Evolutionary conservation across 345 rosid genomes (phyloP).

Genomic region (Crucihimalaya himalaica): DNA sequence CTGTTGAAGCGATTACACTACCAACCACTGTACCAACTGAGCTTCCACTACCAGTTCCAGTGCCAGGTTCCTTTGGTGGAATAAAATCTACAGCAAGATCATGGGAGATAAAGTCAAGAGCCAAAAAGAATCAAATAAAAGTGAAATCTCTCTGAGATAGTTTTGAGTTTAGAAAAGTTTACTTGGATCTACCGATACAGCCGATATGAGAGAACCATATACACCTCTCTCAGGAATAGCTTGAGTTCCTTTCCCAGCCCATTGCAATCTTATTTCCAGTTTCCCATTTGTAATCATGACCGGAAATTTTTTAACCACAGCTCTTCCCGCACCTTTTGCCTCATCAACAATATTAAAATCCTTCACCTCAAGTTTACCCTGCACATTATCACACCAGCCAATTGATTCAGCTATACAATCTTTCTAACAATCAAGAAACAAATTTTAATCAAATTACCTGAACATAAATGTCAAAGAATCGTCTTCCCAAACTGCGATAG

Average conservation of each 20-base stretch:
- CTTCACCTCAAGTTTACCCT: constrained; percentile 53
- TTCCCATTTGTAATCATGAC: constrained; percentile 37
- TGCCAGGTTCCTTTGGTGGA: constrained; percentile 36
- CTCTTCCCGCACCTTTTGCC: constrained; percentile 53
- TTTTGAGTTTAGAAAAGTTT: constrained; percentile 18
- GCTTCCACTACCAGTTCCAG: constrained; percentile 22
- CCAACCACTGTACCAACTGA: constrained; percentile 40
- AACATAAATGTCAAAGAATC: constrained; percentile 63
- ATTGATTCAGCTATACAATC: constrained; percentile 5
- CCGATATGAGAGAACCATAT: constrained; percentile 72
- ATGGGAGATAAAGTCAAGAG: constrained; percentile 1
- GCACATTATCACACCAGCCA: constrained; percentile 25
- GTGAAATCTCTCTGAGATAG: neutral
- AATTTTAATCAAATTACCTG: constrained; percentile 48
- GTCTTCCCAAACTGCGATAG: constrained; percentile 55
- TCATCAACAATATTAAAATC: constrained; percentile 59
- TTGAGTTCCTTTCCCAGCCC: constrained; percentile 72
- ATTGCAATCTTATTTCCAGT: constrained; percentile 57
- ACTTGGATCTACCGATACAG: constrained; percentile 50
- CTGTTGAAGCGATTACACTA: constrained; percentile 36
- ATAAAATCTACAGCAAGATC: constrained; percentile 33
- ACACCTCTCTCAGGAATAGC: constrained; percentile 46
- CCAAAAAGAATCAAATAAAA: neutral
- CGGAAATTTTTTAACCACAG: constrained; percentile 32
- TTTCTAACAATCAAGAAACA: neutral